Conservation (phyloP, 768 basidiomycete genomes). For the Ephemerocybe angulata region DNA sequence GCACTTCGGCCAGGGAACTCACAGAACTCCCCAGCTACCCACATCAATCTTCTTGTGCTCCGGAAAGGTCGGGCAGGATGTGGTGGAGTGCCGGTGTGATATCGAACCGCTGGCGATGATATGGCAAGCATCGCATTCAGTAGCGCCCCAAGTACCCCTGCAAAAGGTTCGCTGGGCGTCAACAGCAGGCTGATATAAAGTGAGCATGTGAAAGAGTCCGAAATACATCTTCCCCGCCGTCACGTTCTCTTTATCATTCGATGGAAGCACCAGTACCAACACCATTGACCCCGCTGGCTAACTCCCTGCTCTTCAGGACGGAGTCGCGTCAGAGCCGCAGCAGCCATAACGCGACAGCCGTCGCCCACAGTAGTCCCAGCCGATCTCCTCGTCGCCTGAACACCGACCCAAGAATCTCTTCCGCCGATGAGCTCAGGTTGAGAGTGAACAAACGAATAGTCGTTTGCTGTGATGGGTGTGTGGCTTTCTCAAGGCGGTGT, state of each 20-base stretch:
- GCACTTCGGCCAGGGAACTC: too few species aligned
- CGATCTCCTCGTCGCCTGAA: conserved; percentile 30
- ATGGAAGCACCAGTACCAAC: neutral
- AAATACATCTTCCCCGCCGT: neutral
- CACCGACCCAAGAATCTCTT: conserved; percentile 28
- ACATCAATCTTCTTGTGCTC: too few species aligned
- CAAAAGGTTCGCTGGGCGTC: neutral
- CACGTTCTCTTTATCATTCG: neutral
- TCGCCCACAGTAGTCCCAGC: conserved; percentile 17
- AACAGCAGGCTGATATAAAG: neutral
- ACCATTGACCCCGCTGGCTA: neutral
- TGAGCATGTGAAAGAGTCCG: neutral
- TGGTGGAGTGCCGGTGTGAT: too few species aligned
- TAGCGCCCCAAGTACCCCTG: neutral
- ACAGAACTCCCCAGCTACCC: too few species aligned
- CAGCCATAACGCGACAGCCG: neutral
- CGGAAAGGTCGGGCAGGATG: too few species aligned
- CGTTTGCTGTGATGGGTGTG: conserved; percentile 74
- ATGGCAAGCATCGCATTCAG: too few species aligned
- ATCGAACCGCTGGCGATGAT: too few species aligned
- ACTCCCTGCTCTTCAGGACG: conserved; percentile 5
- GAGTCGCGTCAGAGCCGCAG: neutral
- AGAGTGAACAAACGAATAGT: conserved; percentile 55
- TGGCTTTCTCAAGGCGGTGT: neutral
- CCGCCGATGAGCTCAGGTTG: conserved; percentile 12